phyloP scores from a whole-genome alignment of 2,329 filamentous ascomycete genomes.

The Pestalotiopsis sp. region DNA sequence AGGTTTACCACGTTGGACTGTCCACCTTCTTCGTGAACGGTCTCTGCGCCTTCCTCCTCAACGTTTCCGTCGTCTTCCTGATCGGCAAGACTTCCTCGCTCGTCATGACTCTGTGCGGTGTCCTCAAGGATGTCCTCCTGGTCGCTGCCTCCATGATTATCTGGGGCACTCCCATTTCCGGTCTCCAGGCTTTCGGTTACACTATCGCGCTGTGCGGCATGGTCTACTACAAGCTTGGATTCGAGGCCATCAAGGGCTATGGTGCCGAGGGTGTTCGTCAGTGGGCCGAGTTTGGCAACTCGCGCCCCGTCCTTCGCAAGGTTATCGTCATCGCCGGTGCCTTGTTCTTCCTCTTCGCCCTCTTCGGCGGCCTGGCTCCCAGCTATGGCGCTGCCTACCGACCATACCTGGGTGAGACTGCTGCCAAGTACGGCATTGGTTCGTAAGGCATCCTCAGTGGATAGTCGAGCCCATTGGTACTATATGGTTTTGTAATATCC shows the following conservation, averaged over 20 bases:
- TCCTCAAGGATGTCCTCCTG: slow-evolving; percentile 86
- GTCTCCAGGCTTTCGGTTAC: slow-evolving; percentile 83
- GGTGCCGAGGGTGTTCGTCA: slow-evolving; percentile 71
- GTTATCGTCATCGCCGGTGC: slow-evolving; percentile 69
- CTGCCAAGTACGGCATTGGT: slow-evolving; percentile 48
- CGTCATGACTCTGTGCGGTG: slow-evolving; percentile 83
- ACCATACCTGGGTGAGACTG: slow-evolving; percentile 50
- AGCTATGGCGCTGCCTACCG: slow-evolving; percentile 57
- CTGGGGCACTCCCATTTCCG: slow-evolving; percentile 75
- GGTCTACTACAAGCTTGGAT: slow-evolving; percentile 84
- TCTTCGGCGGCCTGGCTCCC: slow-evolving; percentile 71
- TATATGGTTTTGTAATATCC: slow-evolving; percentile 27
- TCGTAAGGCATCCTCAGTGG: slow-evolving; percentile 21
- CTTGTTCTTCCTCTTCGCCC: slow-evolving; percentile 67
- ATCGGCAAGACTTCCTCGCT: slow-evolving; percentile 88
- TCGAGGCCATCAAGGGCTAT: slow-evolving; percentile 82
- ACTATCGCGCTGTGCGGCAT: slow-evolving; percentile 78
- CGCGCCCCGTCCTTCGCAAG: slow-evolving; percentile 78
- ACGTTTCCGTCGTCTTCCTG: slow-evolving; percentile 84
- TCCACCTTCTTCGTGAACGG: slow-evolving; percentile 77
- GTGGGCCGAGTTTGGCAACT: slow-evolving; percentile 85
- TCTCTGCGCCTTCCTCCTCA: slow-evolving; percentile 77
- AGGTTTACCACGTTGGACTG: slow-evolving; percentile 74
- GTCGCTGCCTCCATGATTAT: slow-evolving; percentile 80
- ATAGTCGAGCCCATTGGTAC: slow-evolving; percentile 19